Conservation (phyloP, 768 basidiomycete genomes). For the Cystofilobasidium bisporidii region DNA sequence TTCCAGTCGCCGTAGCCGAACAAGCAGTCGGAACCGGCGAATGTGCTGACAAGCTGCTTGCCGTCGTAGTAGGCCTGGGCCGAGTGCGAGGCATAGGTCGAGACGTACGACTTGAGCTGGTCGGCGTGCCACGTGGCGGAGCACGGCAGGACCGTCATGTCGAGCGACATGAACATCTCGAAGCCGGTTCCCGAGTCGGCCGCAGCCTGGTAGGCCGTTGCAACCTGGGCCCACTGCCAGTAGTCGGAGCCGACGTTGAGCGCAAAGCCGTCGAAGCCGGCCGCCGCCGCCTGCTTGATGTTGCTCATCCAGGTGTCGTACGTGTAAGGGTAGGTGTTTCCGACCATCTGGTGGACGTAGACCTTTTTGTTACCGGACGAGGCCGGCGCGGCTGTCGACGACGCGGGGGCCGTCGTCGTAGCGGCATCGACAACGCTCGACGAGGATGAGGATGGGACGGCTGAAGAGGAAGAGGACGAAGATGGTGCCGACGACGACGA, state of each 20-base stretch:
- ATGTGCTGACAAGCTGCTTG: constrained; percentile 39
- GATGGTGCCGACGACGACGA: background rate
- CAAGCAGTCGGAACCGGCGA: constrained; percentile 40
- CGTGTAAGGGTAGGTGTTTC: constrained; percentile 56
- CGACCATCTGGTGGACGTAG: constrained; percentile 44
- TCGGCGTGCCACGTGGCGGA: constrained; percentile 30
- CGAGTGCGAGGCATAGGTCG: constrained; percentile 31
- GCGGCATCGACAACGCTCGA: constrained; percentile 18
- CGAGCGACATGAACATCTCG: constrained; percentile 29
- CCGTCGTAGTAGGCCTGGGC: constrained; percentile 38
- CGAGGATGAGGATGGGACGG: constrained; percentile 7
- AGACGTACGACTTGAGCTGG: constrained; percentile 32
- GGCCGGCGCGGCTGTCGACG: constrained; percentile 5
- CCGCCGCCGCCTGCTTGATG: constrained; percentile 50
- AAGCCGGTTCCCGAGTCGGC: constrained; percentile 37
- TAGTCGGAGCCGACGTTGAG: constrained; percentile 58
- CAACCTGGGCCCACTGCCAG: constrained; percentile 57
- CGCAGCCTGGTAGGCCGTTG: constrained; percentile 50
- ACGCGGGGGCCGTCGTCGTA: constrained; percentile 7
- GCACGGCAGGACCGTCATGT: constrained; percentile 37
- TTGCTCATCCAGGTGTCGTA: constrained; percentile 47
- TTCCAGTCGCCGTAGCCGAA: constrained; percentile 35
- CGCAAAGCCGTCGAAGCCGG: constrained; percentile 47
- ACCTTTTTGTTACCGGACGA: constrained; percentile 38
- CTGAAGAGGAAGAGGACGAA: constrained; percentile 9